Percentiles rank a stretch among this genome's conserved stretches.
Evolutionary conservation across 1,139 yeast species (phyloP).

Genomic region (Protomyces lactucae-debilis): DNA sequence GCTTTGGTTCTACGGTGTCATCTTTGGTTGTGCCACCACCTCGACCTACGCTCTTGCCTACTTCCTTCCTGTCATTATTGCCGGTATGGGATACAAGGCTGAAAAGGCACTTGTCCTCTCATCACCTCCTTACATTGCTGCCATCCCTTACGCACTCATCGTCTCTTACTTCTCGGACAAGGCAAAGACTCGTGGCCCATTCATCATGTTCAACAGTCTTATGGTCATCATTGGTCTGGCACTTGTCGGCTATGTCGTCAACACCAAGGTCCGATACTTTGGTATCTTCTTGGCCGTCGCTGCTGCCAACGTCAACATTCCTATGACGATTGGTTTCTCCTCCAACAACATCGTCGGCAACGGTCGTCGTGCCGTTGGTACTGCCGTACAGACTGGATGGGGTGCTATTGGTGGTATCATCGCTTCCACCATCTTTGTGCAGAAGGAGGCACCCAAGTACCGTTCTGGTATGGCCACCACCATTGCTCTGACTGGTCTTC

Average conservation of each 20-base stretch:
- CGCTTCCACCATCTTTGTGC: slow-evolving; percentile 20
- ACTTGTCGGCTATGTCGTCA: slow-evolving; percentile 49
- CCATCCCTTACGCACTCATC: slow-evolving; percentile 50
- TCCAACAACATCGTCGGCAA: slow-evolving; percentile 31
- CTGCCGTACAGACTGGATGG: slow-evolving; percentile 25
- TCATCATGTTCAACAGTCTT: slow-evolving; percentile 47
- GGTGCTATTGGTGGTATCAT: slow-evolving; percentile 26
- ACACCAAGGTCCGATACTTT: slow-evolving; percentile 54
- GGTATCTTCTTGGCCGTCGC: slow-evolving; percentile 62
- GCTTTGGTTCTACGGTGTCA: slow-evolving; percentile 25
- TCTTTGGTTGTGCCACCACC: slow-evolving; percentile 43
- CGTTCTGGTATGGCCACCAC: slow-evolving; percentile 17
- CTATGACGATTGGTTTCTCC: slow-evolving; percentile 56
- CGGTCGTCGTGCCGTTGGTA: slow-evolving; percentile 25
- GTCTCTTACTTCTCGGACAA: slow-evolving; percentile 48
- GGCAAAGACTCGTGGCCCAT: slow-evolving; percentile 55
- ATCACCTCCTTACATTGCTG: slow-evolving; percentile 58
- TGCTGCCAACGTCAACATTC: slow-evolving; percentile 51
- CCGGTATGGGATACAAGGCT: slow-evolving; percentile 50
- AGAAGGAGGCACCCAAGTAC: slow-evolving; percentile 21
- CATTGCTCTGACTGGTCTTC: slow-evolving; percentile 13
- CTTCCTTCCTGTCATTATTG: slow-evolving; percentile 54
- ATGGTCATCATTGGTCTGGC: slow-evolving; percentile 49
- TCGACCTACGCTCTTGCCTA: slow-evolving; percentile 57
- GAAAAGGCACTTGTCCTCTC: slow-evolving; percentile 54